A percentile compares a stretch with the other conserved stretches of the same genome.
Conservation (phyloP, 1,139 yeast species). For the Blastobotrys indianensis region DNA sequence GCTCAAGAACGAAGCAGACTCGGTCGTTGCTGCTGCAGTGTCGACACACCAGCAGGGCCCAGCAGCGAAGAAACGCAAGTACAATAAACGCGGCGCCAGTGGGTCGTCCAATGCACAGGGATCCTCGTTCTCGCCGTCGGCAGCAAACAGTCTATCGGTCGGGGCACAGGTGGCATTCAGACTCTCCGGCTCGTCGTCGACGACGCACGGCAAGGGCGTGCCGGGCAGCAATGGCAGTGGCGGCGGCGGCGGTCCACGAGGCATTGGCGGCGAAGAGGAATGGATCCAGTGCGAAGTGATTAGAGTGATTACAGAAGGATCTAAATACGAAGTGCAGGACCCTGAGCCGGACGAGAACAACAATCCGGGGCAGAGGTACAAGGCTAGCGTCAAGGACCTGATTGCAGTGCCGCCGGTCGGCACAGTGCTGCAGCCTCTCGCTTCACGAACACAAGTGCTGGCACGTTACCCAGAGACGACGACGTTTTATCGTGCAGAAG, state of each 20-base stretch:
- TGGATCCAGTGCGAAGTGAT: constrained; percentile 97
- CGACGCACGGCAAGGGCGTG: neutral
- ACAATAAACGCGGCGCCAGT: constrained; percentile 1
- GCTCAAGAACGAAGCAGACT: constrained; percentile 10
- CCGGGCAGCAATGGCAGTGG: neutral
- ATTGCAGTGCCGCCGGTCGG: constrained; percentile 56
- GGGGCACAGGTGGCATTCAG: constrained; percentile 90
- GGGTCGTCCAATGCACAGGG: neutral
- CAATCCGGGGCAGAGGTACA: constrained; percentile 82
- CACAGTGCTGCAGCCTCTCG: constrained; percentile 46
- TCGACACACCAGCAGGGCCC: neutral
- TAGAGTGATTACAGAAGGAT: constrained; percentile 69
- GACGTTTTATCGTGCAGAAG: constrained; percentile 92
- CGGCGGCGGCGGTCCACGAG: constrained; percentile 11
- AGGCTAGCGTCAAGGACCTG: constrained; percentile 75
- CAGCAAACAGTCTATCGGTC: constrained; percentile 25
- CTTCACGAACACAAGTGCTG: constrained; percentile 73
- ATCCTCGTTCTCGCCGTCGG: no score
- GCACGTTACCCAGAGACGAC: constrained; percentile 98
- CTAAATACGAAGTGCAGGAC: constrained; percentile 74
- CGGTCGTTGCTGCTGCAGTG: neutral
- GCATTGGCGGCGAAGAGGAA: constrained; percentile 60
- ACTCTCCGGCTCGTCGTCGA: constrained; percentile 31
- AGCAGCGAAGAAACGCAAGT: constrained; percentile 10
- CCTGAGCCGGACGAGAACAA: constrained; percentile 96